A percentile compares a stretch with the other conserved stretches of the same genome.
Conservation (phyloP, 2,329 filamentous ascomycete species). For the Penicillium nordicum region DNA sequence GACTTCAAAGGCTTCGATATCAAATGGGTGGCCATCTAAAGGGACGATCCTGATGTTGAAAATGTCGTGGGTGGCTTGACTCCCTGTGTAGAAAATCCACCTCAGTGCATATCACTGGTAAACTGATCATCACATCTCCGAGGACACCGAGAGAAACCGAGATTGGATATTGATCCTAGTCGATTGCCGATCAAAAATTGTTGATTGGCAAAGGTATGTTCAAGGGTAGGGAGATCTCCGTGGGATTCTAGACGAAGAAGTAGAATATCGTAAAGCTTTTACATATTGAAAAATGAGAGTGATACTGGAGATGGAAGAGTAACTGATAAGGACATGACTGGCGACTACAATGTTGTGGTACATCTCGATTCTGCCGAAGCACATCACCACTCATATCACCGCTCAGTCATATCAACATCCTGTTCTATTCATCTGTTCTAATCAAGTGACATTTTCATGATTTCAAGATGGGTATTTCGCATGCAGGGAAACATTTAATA, state of each 20-base stretch:
- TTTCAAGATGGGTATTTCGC: neutral
- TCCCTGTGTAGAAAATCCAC: neutral
- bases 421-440: neutral
- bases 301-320: neutral
- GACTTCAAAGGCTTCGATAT: neutral
- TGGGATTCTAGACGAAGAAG: neutral
- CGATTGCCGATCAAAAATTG: neutral
- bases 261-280: neutral
- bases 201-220: neutral
- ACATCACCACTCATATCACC: neutral
- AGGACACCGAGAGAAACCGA: neutral
- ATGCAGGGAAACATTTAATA: slow-evolving; percentile 2
- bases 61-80: neutral
- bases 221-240: neutral
- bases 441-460: neutral
- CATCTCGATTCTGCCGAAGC: neutral
- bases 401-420: neutral
- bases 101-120: neutral
- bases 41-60: slow-evolving; percentile 6
- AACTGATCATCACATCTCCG: neutral
- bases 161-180: neutral
- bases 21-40: slow-evolving; percentile 5
- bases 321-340: neutral
- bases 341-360: neutral
- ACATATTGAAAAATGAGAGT: neutral